Base-by-base conservation (phyloP, 1,139 yeast species). In the Pichia sp. region DNA sequence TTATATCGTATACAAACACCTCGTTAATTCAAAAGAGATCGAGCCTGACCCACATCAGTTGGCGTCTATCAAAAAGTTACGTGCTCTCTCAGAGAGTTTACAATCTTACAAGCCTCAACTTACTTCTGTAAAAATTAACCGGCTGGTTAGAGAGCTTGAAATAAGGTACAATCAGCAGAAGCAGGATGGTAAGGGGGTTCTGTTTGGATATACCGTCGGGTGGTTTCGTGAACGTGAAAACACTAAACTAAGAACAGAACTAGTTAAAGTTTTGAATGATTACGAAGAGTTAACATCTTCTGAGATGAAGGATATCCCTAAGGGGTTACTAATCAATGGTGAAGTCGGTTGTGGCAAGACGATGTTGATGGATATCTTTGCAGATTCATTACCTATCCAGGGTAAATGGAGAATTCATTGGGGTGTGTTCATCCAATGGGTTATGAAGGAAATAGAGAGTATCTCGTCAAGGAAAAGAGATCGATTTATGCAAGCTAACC, bases 331-430 rank as follows among this genome's bases (percentile, higher is more conserved):
- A 50, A 69, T 85, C 6, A 84, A 85, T 64, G 92, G 92, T 2
- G 90, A 83, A 59, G 90, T 85, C 3, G 90, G 90, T 0, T 82
- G 87, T 64, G 92, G 92, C 2, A 85, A 85, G 63, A 82, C 89
- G 1, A 81, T 85, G 85, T 67, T 85, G 50, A 80, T 85, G 82
- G 90, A 85, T 62, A 78, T 85, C 26, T 85, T 85, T 71, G 90
- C 90, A 1, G 74, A 75, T 47, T 76, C 85, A 1, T 70, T 85
- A 41, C 92, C 90, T 0, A 81, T 82, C 59, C 72, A 74, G 29
- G 78, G 85, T 2, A 86, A 86, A 64, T 78, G 81, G 72, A 72
- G 92, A 57, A 82, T 89, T 84, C 92, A 85, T 64, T 85, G 82
- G 64, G 81, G 81, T 61, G 83, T 81, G 59, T 85, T 86, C 64